Evolutionary conservation across 805 yeast species (phyloP).

Genomic region (Starmerella khaoyaiensis): DNA sequence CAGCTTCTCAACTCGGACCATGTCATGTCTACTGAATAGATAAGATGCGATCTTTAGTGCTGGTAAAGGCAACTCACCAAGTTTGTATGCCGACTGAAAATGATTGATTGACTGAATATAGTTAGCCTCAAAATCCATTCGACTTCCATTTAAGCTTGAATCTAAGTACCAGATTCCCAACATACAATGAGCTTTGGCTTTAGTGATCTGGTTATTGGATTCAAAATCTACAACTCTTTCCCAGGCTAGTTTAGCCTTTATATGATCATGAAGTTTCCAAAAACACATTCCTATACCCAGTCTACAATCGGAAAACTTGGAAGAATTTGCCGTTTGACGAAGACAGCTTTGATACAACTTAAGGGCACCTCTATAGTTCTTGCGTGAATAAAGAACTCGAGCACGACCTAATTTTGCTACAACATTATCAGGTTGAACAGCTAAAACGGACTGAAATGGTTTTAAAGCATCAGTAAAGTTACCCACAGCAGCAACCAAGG

Average conservation of each 20-base stretch:
- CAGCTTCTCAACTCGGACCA: constrained; percentile 43
- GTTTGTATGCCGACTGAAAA: constrained; percentile 31
- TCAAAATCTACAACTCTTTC: constrained; percentile 51
- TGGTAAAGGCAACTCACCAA: constrained; percentile 40
- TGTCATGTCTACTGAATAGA: constrained; percentile 55
- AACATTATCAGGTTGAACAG: constrained; percentile 43
- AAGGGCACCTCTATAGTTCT: constrained; percentile 59
- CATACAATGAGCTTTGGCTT: constrained; percentile 47
- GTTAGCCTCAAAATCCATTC: constrained; percentile 43
- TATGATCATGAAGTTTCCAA: constrained; percentile 72
- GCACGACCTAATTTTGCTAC: constrained; percentile 78
- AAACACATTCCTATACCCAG: constrained; percentile 89
- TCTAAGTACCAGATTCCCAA: constrained; percentile 59
- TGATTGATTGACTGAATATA: constrained; percentile 47
- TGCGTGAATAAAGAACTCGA: constrained; percentile 57
- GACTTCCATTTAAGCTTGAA: constrained; percentile 42
- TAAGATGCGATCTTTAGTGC: constrained; percentile 56
- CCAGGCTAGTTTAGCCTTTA: constrained; percentile 75
- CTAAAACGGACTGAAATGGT: constrained; percentile 48
- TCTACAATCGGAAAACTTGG: constrained; percentile 36
- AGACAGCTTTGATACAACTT: constrained; percentile 74
- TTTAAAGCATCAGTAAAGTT: constrained; percentile 60
- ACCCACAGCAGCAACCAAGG: constrained; percentile 43
- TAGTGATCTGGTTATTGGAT: constrained; percentile 30
- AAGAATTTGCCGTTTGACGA: constrained; percentile 46